Conservation (phyloP, 2,329 filamentous ascomycete genomes). For the Xylaria sp. region DNA sequence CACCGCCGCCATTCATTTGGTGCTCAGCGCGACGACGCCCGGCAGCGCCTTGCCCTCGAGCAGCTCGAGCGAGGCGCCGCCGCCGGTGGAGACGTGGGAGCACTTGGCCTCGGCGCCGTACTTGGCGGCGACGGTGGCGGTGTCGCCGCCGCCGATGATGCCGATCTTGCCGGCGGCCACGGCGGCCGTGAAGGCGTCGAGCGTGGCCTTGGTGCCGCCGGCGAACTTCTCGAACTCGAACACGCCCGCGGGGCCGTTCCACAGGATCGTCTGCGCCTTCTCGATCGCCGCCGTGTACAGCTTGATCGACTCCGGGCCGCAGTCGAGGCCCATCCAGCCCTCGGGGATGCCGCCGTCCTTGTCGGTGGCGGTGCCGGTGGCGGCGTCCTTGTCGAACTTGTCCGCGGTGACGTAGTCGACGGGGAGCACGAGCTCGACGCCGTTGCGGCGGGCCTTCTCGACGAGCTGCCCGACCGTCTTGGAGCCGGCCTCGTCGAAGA, state of each 20-base stretch:
- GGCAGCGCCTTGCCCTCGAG: constrained; percentile 98
- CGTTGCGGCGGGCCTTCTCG: constrained; percentile 95
- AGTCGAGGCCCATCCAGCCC: constrained; percentile 98
- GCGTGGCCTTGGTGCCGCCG: constrained; percentile 85
- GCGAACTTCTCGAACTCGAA: constrained; percentile 98
- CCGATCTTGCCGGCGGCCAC: constrained; percentile 87
- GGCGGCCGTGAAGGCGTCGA: constrained; percentile 84
- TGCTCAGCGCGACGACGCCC: constrained; percentile 88
- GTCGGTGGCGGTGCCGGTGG: constrained; percentile 80
- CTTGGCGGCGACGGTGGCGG: constrained; percentile 96
- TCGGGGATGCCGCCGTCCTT: constrained; percentile 89
- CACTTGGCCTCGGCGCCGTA: constrained; percentile 95
- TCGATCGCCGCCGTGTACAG: constrained; percentile 86
- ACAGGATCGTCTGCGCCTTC: constrained; percentile 93
- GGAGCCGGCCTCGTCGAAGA: constrained; percentile 92
- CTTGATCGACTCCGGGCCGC: constrained; percentile 84
- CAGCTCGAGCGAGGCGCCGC: constrained; percentile 92
- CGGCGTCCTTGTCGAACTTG: constrained; percentile 87
- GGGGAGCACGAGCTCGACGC: constrained; percentile 92
- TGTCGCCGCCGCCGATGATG: constrained; percentile 98
- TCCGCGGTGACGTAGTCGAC: constrained; percentile 96
- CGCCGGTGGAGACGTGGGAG: constrained; percentile 96
- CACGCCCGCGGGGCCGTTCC: constrained; percentile 97
- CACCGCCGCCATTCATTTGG: constrained; percentile 54
- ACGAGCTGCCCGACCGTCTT: constrained; percentile 88